A percentile compares a stretch with the other conserved stretches of the same genome.
Conservation (phyloP, 352 stramenopile genomes). For the Phytopythium chamaehyphon region DNA sequence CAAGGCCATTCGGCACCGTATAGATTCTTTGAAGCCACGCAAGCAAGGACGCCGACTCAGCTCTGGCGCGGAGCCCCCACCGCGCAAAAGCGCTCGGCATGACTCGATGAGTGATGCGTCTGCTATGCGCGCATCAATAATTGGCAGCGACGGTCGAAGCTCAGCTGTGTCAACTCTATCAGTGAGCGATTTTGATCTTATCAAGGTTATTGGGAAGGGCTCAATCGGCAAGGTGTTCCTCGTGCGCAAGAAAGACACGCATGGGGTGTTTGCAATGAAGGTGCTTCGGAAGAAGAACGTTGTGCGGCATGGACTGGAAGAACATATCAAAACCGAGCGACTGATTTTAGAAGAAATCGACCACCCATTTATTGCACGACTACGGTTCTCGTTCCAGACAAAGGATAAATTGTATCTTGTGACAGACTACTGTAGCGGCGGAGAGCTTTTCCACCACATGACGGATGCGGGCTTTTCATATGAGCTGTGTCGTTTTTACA, state of each 20-base stretch:
- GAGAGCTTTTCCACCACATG: constrained; percentile 98
- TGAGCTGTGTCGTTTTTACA: constrained; percentile 90
- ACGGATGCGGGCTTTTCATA: constrained; percentile 78
- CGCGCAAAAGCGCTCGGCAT: constrained; percentile 36
- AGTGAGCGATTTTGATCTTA: constrained; percentile 83
- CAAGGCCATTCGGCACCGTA: constrained; percentile 53
- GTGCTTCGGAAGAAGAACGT: constrained; percentile 96
- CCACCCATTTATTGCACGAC: constrained; percentile 97
- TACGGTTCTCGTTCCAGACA: constrained; percentile 98
- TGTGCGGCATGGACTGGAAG: constrained; percentile 89
- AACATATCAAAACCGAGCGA: constrained; percentile 96
- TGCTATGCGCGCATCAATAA: constrained; percentile 51
- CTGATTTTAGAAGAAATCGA: constrained; percentile 97
- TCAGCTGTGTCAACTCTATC: constrained; percentile 41
- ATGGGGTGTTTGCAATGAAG: constrained; percentile 97
- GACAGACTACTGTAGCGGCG: constrained; percentile 89
- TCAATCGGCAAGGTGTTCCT: constrained; percentile 90
- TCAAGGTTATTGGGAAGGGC: constrained; percentile 80
- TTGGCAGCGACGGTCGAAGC: constrained; percentile 34
- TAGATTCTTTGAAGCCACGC: constrained; percentile 61
- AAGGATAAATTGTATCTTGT: constrained; percentile 88
- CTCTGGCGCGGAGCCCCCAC: constrained; percentile 19
- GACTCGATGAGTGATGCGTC: constrained; percentile 38
- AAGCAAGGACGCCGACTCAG: constrained; percentile 52
- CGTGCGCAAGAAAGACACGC: constrained; percentile 84